These are phyloP conservation scores for Isochrysis galbana DNA, from an alignment of 78 protist species.

Conservation along the genomic window DNA sequence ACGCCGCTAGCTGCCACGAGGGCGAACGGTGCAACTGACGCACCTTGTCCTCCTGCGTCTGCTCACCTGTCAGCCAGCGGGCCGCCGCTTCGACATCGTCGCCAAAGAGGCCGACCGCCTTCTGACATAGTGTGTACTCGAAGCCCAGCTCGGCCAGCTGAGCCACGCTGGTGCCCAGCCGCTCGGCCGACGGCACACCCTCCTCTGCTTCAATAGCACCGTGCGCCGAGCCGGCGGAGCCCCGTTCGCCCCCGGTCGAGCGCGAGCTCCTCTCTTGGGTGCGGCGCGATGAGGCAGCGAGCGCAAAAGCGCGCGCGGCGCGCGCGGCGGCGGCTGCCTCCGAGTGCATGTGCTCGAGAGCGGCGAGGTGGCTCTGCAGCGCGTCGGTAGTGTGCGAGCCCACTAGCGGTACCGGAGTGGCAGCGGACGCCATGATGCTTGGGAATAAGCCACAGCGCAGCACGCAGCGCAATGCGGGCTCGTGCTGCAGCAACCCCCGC, in stretches of 20 bases:
- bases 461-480: background rate
- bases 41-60: background rate
- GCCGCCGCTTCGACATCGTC: background rate
- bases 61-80: background rate
- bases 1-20: background rate
- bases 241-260: background rate
- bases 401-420: conserved; percentile 6
- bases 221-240: background rate
- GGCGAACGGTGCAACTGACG: background rate
- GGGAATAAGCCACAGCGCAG: background rate
- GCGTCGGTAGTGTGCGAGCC: background rate
- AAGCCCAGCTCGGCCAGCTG: background rate
- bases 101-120: background rate
- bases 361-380: background rate
- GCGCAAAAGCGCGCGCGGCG: background rate
- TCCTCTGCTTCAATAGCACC: background rate
- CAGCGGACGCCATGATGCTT: background rate
- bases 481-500: background rate
- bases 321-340: conserved; percentile 13
- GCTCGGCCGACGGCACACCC: background rate
- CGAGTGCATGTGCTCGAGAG: background rate
- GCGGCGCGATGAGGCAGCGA: background rate
- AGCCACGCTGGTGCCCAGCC: background rate
- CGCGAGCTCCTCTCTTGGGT: background rate
- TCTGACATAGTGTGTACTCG: background rate